Evolutionary conservation across 768 basidiomycete species (phyloP).

Genomic region (Piloderma croceum): DNA sequence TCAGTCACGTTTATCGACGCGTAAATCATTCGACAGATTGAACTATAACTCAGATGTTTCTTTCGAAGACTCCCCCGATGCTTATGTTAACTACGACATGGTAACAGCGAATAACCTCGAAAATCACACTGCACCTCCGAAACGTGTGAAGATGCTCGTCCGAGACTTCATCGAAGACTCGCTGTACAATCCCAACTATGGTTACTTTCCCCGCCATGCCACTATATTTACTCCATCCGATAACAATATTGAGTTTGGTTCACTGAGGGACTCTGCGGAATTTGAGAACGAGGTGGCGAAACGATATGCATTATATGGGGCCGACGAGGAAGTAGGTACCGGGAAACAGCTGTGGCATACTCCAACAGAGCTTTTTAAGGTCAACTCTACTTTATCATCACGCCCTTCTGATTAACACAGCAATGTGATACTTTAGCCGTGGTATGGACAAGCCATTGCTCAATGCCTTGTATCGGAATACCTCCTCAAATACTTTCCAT

Average conservation of each 20-base stretch:
- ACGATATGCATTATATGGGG: conserved; percentile 69
- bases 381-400: conserved; percentile 28
- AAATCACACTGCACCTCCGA: conserved; percentile 53
- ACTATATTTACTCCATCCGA: conserved; percentile 75
- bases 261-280: conserved; percentile 59
- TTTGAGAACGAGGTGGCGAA: conserved; percentile 80
- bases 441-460: conserved; percentile 88
- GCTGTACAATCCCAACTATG: conserved; percentile 94
- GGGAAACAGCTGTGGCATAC: conserved; percentile 98
- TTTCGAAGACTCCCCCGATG: conserved; percentile 41
- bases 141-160: conserved; percentile 84
- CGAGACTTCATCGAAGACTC: conserved; percentile 97
- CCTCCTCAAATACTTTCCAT: conserved; percentile 91
- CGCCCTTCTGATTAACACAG: neutral
- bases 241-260: conserved; percentile 57
- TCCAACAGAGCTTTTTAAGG: conserved; percentile 96
- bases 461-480: conserved; percentile 88
- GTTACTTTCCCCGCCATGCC: conserved; percentile 92
- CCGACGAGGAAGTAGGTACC: conserved; percentile 55
- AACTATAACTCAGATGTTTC: conserved; percentile 69
- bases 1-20: too few relatives aligned
- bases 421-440: conserved; percentile 54
- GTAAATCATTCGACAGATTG: conserved; percentile 52
- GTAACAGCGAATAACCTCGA: conserved; percentile 73
- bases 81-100: conserved; percentile 43